Percentiles rank a stretch among this genome's conserved stretches.
phyloP scores from a whole-genome alignment of 495 filamentous ascomycete genomes.

The Chaetomium fimeti region DNA sequence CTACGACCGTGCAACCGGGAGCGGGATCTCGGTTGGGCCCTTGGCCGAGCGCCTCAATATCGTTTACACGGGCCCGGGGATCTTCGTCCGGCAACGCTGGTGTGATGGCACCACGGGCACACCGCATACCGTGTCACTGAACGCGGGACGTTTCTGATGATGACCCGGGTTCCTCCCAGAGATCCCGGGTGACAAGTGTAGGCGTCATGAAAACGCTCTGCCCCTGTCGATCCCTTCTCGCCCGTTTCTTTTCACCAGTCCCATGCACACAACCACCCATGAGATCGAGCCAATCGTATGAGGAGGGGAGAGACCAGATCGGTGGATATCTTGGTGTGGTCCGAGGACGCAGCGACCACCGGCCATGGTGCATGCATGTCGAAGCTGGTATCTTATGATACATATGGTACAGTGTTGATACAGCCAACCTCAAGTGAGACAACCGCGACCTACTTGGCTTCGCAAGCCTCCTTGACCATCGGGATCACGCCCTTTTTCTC shows the following conservation, averaged over 20 bases:
- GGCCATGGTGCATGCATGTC: neutral
- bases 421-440: neutral
- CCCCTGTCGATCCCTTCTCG: slow-evolving; percentile 3
- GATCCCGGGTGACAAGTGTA: neutral
- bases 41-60: neutral
- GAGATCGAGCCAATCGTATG: slow-evolving; percentile 5
- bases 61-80: neutral
- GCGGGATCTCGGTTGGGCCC: neutral
- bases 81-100: neutral
- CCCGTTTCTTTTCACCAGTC: neutral
- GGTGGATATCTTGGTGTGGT: neutral
- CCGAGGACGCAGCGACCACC: neutral
- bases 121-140: neutral
- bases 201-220: neutral
- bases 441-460: slow-evolving; percentile 5
- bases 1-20: neutral
- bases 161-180: neutral
- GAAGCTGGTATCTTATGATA: slow-evolving; percentile 4
- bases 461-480: slow-evolving; percentile 36
- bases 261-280: neutral
- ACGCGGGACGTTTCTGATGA: neutral
- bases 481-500: slow-evolving; percentile 37
- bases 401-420: neutral
- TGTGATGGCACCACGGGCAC: neutral
- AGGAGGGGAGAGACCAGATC: neutral